phyloP scores from a whole-genome alignment of 306 rosid genomes.

The Hippophae tibetana region DNA sequence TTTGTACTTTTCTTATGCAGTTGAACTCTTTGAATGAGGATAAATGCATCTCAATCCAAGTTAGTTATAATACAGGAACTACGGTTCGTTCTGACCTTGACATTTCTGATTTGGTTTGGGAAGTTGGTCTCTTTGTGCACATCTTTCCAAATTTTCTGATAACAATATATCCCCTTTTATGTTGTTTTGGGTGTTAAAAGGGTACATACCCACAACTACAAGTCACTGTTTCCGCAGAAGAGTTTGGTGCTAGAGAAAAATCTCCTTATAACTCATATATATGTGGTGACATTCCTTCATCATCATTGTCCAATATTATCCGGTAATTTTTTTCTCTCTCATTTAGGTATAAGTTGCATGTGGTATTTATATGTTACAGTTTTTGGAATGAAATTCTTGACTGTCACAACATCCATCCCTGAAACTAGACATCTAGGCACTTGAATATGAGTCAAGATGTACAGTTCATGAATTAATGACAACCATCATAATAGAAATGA shows the following conservation, averaged over 20 bases:
- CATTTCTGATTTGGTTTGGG: constrained; percentile 11
- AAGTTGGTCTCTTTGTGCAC: neutral
- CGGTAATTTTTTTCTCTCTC: constrained; percentile 44
- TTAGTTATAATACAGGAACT: constrained; percentile 32
- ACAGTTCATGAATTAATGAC: no score
- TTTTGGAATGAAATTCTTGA: neutral
- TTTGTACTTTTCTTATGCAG: constrained; percentile 35
- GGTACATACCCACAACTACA: constrained; percentile 35
- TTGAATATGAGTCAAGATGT: no score
- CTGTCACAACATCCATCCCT: no score
- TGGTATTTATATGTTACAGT: neutral
- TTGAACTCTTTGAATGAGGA: constrained; percentile 42
- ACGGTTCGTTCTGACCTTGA: constrained; percentile 37
- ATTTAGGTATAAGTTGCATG: neutral
- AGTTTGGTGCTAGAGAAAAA: constrained; percentile 51
- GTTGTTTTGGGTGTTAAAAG: constrained; percentile 31
- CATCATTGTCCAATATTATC: constrained; percentile 40
- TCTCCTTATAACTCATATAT: constrained; percentile 28
- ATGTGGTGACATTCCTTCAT: constrained; percentile 31
- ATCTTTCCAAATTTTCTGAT: neutral
- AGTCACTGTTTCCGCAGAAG: constrained; percentile 53
- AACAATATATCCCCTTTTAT: constrained; percentile 13
- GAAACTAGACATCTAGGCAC: no score
- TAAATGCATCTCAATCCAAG: constrained; percentile 42
- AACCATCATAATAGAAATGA: no score